Percentiles rank a stretch among this genome's conserved stretches.
These are phyloP conservation scores for Plantago ovata DNA, from an alignment of 257 asterid genomes.

Conservation along the genomic window DNA sequence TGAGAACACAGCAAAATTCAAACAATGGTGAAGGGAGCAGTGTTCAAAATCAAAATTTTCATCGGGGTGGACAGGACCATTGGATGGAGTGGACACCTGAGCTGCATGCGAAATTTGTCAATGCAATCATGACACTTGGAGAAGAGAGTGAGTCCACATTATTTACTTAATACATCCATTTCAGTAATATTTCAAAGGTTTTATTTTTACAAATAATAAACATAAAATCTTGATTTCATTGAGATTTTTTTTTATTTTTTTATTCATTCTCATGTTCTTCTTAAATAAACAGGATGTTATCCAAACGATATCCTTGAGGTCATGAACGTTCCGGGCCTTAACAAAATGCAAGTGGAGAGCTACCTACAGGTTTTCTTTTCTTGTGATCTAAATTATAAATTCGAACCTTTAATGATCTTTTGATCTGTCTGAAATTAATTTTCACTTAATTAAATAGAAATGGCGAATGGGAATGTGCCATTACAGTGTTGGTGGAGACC, in stretches of 20 bases:
- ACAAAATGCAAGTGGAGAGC: constrained; percentile 39
- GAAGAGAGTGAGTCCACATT: not conserved
- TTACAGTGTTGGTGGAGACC: not conserved
- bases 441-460: constrained; percentile 14
- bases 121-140: not conserved
- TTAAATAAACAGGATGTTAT: constrained; percentile 23
- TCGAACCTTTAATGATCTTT: not conserved
- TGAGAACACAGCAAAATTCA: not conserved
- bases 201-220: too few relatives aligned
- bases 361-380: constrained; percentile 29
- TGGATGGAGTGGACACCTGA: constrained; percentile 1
- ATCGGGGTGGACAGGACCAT: not conserved
- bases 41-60: not conserved
- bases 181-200: too few relatives aligned
- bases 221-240: too few relatives aligned
- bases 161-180: too few relatives aligned
- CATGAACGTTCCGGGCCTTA: constrained; percentile 37
- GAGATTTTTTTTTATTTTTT: too few relatives aligned
- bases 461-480: constrained; percentile 30
- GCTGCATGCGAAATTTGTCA: not conserved
- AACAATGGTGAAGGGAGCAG: not conserved
- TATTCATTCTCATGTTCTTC: too few relatives aligned
- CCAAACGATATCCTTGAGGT: constrained; percentile 31
- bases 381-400: not conserved
- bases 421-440: too few relatives aligned